phyloP scores from a whole-genome alignment of 768 basidiomycete species.

The Baorangia bicolor region DNA sequence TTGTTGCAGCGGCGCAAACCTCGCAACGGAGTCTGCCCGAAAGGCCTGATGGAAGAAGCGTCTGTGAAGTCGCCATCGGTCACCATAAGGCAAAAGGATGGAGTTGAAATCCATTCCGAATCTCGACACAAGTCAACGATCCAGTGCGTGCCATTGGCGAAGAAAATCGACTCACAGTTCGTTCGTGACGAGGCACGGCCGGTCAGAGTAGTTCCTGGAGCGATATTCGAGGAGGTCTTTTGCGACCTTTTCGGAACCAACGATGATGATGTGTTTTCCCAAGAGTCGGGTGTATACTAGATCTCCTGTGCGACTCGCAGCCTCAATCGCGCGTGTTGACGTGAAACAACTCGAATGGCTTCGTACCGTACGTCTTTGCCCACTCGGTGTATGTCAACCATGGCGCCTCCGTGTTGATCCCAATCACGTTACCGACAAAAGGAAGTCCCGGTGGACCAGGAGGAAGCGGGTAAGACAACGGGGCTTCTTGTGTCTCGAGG shows the following conservation, averaged over 20 bases:
- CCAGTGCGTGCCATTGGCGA: background rate
- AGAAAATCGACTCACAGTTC: constrained; percentile 5
- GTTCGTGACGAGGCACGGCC: constrained; percentile 34
- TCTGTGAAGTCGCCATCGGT: constrained; percentile 31
- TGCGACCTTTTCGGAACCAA: constrained; percentile 43
- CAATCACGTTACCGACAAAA: constrained; percentile 38
- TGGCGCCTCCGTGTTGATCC: constrained; percentile 32
- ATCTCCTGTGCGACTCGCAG: constrained; percentile 28
- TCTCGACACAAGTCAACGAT: background rate
- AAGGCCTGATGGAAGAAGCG: constrained; percentile 25
- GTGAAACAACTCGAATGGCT: background rate
- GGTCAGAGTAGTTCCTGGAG: constrained; percentile 48
- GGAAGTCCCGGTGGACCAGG: constrained; percentile 39
- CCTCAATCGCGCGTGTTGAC: background rate
- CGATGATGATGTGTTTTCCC: constrained; percentile 43
- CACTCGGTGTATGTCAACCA: constrained; percentile 40
- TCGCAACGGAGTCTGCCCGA: constrained; percentile 10
- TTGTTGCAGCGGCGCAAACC: constrained; percentile 29
- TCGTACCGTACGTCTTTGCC: constrained; percentile 34
- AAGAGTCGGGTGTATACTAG: constrained; percentile 47
- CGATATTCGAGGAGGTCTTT: constrained; percentile 47
- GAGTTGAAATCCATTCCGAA: constrained; percentile 18
- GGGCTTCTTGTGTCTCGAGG: background rate
- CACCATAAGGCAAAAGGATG: constrained; percentile 27
- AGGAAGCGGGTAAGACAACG: constrained; percentile 17